A percentile compares a stretch with the other conserved stretches of the same genome.
phyloP scores from a whole-genome alignment of 2,329 filamentous ascomycete species.

The Simplicillium sp. region DNA sequence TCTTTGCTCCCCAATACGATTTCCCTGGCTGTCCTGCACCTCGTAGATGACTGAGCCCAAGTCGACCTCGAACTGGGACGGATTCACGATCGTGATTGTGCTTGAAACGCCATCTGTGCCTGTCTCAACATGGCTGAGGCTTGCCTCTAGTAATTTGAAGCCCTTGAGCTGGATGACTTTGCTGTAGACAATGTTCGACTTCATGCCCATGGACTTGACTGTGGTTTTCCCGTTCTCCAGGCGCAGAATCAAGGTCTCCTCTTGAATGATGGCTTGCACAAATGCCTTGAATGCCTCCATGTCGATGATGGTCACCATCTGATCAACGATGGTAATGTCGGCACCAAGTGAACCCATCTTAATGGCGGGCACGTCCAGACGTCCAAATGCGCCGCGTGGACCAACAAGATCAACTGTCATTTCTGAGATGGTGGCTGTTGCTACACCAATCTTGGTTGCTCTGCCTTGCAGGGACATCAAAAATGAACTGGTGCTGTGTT shows the following conservation, averaged over 20 bases:
- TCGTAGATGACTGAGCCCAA: too few relatives aligned
- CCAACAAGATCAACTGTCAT: slow-evolving; percentile 6
- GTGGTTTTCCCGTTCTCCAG: slow-evolving; percentile 3
- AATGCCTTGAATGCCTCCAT: slow-evolving; percentile 4
- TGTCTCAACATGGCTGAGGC: not conserved
- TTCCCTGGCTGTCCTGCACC: too few relatives aligned
- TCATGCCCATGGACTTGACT: slow-evolving; percentile 3
- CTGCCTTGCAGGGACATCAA: slow-evolving; percentile 1
- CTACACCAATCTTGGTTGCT: slow-evolving; percentile 4
- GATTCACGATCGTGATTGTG: slow-evolving; percentile 1
- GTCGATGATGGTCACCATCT: slow-evolving; percentile 1
- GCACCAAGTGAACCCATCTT: slow-evolving; percentile 6
- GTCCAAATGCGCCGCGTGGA: slow-evolving; percentile 2
- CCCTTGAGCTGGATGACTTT: slow-evolving; percentile 2
- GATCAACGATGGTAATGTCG: slow-evolving; percentile 2
- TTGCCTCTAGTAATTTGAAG: not conserved
- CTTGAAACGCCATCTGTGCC: not conserved
- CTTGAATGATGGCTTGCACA: slow-evolving; percentile 1
- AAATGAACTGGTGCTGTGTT: slow-evolving; percentile 1
- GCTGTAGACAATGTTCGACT: slow-evolving; percentile 3
- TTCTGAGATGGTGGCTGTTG: slow-evolving; percentile 1
- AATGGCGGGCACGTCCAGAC: slow-evolving; percentile 2
- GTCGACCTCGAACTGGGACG: too few relatives aligned
- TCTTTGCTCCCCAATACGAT: too few relatives aligned
- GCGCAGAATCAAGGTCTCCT: not conserved